A percentile compares a stretch with the other conserved stretches of the same genome.
phyloP scores from a whole-genome alignment of 1,139 yeast species.

The Scheffersomyces titani region DNA sequence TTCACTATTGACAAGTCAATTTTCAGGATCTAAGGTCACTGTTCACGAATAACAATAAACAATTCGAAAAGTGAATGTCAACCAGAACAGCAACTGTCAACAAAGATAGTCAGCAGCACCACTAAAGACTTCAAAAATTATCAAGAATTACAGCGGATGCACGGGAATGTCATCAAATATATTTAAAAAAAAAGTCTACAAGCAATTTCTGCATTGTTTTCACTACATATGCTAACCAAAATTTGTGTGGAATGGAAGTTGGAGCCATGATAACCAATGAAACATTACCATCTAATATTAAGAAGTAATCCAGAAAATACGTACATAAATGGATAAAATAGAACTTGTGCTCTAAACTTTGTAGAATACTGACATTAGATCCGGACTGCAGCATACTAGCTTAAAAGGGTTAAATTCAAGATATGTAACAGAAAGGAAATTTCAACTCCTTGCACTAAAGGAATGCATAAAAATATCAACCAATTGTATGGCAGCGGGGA shows the following conservation, averaged over 20 bases:
- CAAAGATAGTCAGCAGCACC: neutral
- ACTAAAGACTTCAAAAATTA: neutral
- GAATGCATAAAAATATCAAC: neutral
- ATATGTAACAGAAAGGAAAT: neutral
- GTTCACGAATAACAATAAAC: too few relatives aligned
- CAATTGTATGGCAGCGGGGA: neutral
- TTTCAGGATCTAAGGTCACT: too few relatives aligned
- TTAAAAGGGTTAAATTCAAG: conserved; percentile 2
- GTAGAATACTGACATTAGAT: neutral
- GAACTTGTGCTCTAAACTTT: neutral
- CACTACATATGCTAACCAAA: neutral
- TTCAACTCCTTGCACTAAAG: conserved; percentile 1
- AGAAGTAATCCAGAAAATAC: neutral
- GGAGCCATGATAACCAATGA: neutral
- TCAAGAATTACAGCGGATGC: neutral
- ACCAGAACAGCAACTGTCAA: neutral
- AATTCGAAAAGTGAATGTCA: too few relatives aligned
- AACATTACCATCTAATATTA: neutral
- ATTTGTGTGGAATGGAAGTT: neutral
- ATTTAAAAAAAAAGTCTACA: neutral
- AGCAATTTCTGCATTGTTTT: neutral
- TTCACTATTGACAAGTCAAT: neutral
- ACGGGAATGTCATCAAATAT: neutral
- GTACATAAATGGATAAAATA: neutral
- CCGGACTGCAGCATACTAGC: neutral